Evolutionary conservation across 306 rosid species (phyloP).

Genomic region (Adenanthera pavonina): DNA sequence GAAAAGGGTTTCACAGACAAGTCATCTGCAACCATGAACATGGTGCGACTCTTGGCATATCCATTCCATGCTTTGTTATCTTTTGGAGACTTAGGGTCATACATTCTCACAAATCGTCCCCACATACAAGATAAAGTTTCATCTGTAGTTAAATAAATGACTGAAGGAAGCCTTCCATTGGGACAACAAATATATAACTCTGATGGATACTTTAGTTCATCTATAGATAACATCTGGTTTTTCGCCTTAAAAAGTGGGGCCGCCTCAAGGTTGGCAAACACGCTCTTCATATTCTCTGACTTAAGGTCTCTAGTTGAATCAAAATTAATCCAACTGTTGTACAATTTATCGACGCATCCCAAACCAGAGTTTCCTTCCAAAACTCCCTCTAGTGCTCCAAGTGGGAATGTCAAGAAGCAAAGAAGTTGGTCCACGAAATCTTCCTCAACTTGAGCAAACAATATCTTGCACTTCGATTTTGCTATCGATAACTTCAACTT

Average conservation of each 20-base stretch:
- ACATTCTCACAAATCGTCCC: no score
- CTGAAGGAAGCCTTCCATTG: no score
- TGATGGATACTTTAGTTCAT: background rate
- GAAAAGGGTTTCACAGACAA: slow-evolving; percentile 30
- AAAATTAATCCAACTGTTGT: background rate
- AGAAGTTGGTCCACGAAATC: background rate
- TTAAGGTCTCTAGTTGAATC: background rate
- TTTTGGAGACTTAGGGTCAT: background rate
- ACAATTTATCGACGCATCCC: background rate
- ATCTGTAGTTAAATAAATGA: no score
- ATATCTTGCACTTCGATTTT: background rate
- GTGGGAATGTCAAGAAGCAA: background rate
- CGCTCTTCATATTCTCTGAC: background rate
- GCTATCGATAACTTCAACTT: background rate
- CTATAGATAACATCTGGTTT: background rate
- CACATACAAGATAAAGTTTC: no score
- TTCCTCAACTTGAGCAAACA: background rate
- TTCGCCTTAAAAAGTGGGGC: background rate
- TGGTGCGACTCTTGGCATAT: background rate
- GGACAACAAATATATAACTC: no score
- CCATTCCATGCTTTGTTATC: background rate
- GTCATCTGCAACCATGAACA: slow-evolving; percentile 38
- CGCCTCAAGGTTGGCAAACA: background rate
- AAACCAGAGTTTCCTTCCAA: background rate
- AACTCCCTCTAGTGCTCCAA: background rate